Evolutionary conservation across 768 basidiomycete species (phyloP), one percentile per base, ranked within the genome.

Genomic region (Clathrus columnatus): DNA sequence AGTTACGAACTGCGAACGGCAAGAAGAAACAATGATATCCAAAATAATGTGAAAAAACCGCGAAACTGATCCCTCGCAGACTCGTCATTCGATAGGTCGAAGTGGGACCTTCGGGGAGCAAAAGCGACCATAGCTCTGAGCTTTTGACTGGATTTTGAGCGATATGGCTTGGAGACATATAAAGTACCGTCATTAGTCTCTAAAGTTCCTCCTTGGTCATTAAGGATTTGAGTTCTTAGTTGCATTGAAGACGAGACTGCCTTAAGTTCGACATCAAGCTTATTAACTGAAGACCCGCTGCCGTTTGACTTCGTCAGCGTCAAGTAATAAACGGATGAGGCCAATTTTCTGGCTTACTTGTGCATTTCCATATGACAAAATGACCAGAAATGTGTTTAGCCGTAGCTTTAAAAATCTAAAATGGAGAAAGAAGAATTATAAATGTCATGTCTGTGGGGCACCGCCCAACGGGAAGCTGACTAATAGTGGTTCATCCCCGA

Each of bases 1-100:
- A 36, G 23, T 18, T 18, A 53, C 51, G 41, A 53, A 53, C 51
- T 55, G 46, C 84, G 78, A 41, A 92, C 66, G 10, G 84, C 80
- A 64, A 91, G 83, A 49, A 95, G 78, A 62, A 89, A 92, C 60
- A 94, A 80, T 20, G 85, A 85, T 54, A 89, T 82, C 84, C 96
- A 98, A 72, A 98, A 98, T 49, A 98, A 78, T 3, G 87, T 82
- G 69, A 92, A 97, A 74, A 98, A 98, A 1, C 95, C 95, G 59
- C 93, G 80, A 68, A 96, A 96, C 68, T 92, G 86, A 68, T 98
- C 95, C 8, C 78, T 68, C 27, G 81, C 80, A 20, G 85, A 85
- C 10, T 70, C 67, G 63, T 82, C 80, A 66, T 96, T 95, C 59
- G 75, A 73, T 47, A 81, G 85, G 69, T 98, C 93, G 62, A 98